Percentiles rank a stretch among this genome's conserved stretches.
Conservation (phyloP, 495 filamentous ascomycete genomes). For the Annulohypoxylon moriforme region DNA sequence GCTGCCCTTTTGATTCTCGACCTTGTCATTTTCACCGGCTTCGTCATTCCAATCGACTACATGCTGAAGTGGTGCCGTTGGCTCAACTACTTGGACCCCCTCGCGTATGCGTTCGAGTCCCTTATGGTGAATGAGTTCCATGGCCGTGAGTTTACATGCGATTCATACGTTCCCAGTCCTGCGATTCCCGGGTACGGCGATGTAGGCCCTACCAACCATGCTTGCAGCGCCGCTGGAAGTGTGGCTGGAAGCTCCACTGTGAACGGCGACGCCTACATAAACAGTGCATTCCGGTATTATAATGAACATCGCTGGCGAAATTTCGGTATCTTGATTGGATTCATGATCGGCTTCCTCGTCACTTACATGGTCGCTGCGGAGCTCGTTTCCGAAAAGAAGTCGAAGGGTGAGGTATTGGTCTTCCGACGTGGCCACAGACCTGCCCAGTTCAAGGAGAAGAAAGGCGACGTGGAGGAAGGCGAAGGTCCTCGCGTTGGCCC, state of each 20-base stretch:
- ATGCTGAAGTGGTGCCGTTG: slow-evolving; percentile 89
- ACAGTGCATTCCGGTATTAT: slow-evolving; percentile 69
- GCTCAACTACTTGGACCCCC: slow-evolving; percentile 87
- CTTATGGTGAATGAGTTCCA: slow-evolving; percentile 93
- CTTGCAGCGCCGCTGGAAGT: slow-evolving; percentile 74
- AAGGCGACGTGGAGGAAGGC: slow-evolving; percentile 65
- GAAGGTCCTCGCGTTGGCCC: slow-evolving; percentile 55
- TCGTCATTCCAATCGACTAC: slow-evolving; percentile 78
- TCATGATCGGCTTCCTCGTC: slow-evolving; percentile 73
- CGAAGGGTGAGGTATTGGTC: slow-evolving; percentile 88
- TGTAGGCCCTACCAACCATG: slow-evolving; percentile 53
- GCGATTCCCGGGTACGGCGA: slow-evolving; percentile 57
- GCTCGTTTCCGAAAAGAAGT: slow-evolving; percentile 78
- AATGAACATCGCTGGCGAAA: slow-evolving; percentile 78
- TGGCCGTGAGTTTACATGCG: slow-evolving; percentile 71
- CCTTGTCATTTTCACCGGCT: slow-evolving; percentile 90
- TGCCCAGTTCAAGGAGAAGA: slow-evolving; percentile 64
- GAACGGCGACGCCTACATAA: slow-evolving; percentile 77
- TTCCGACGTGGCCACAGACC: slow-evolving; percentile 83
- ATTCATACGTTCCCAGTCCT: slow-evolving; percentile 67
- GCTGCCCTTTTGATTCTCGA: slow-evolving; percentile 84
- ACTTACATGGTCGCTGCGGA: slow-evolving; percentile 80
- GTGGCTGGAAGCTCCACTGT: slow-evolving; percentile 63
- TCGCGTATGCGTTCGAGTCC: slow-evolving; percentile 87
- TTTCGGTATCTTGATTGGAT: slow-evolving; percentile 80